These are phyloP conservation scores for Nyssa sinensis DNA, from an alignment of 148 eudicot genomes.

Conservation along the genomic window DNA sequence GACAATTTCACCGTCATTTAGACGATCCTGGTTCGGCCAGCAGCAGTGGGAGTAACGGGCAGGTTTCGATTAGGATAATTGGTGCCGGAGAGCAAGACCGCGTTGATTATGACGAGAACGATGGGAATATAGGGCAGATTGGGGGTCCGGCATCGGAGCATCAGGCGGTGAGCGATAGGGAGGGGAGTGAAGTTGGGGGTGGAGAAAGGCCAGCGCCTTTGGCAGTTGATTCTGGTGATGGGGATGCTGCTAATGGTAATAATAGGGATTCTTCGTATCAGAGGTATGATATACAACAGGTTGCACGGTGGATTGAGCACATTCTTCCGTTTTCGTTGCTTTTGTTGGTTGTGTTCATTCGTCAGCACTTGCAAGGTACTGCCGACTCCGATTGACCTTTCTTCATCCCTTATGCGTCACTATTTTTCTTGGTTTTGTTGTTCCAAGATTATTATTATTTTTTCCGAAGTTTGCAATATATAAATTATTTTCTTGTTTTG, in stretches of 20 bases:
- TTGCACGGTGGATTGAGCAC: slow-evolving; percentile 52
- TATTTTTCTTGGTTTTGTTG: neutral
- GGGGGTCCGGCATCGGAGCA: neutral
- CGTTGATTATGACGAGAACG: neutral
- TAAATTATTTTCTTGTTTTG: too few relatives aligned
- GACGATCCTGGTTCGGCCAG: neutral
- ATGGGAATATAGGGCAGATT: slow-evolving; percentile 8
- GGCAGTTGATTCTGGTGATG: slow-evolving; percentile 6
- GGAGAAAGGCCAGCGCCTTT: slow-evolving; percentile 12
- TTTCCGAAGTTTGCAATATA: too few relatives aligned
- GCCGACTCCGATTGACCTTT: neutral
- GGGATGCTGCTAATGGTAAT: slow-evolving; percentile 15
- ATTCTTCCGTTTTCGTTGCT: slow-evolving; percentile 52
- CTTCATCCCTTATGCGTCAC: neutral
- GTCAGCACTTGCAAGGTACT: slow-evolving; percentile 60
- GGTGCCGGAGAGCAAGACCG: slow-evolving; percentile 22
- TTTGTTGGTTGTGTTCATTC: slow-evolving; percentile 49
- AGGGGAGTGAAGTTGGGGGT: slow-evolving; percentile 17
- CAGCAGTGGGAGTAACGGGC: slow-evolving; percentile 17
- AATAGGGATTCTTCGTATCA: slow-evolving; percentile 27
- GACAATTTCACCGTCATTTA: neutral
- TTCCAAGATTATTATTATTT: too few relatives aligned
- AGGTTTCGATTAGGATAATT: slow-evolving; percentile 51
- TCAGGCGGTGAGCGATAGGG: neutral
- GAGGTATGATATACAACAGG: slow-evolving; percentile 49